A percentile compares a stretch with the other conserved stretches of the same genome.
phyloP scores from a whole-genome alignment of 148 eudicot species.

The Salicornia ramosissima region DNA sequence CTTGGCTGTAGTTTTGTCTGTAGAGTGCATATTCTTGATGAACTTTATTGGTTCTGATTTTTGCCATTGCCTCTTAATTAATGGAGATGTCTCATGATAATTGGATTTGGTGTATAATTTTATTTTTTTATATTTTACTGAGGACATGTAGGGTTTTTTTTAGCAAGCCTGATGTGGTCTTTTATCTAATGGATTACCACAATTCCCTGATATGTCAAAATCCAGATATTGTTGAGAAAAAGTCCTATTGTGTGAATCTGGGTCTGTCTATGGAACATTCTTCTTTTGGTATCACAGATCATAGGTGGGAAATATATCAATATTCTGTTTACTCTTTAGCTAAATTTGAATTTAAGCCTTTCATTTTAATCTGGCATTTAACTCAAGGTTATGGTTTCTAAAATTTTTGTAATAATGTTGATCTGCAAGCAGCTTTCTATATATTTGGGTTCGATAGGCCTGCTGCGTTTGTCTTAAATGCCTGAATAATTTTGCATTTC shows the following conservation, averaged over 20 bases:
- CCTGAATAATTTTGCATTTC: too few relatives aligned
- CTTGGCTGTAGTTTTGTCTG: not conserved
- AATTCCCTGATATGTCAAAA: not conserved
- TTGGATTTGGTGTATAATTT: not conserved
- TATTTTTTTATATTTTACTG: not conserved
- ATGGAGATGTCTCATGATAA: not conserved
- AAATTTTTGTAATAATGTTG: too few relatives aligned
- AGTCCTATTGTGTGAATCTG: not conserved
- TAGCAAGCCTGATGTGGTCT: not conserved
- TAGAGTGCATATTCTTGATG: not conserved
- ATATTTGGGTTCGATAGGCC: not conserved
- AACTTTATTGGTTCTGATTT: not conserved
- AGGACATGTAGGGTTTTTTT: not conserved
- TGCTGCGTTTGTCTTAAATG: not conserved
- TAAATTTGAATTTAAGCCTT: too few relatives aligned
- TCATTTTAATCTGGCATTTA: too few relatives aligned
- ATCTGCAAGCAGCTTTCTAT: not conserved
- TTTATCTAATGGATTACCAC: not conserved
- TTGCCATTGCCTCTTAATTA: not conserved
- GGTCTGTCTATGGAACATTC: not conserved
- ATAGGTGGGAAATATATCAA: not conserved
- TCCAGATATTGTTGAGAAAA: not conserved
- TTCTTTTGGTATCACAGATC: not conserved
- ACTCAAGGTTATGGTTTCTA: too few relatives aligned
- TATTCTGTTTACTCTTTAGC: not conserved